phyloP scores from a whole-genome alignment of 2,329 filamentous ascomycete genomes.

The Pestalotiopsis sp. region DNA sequence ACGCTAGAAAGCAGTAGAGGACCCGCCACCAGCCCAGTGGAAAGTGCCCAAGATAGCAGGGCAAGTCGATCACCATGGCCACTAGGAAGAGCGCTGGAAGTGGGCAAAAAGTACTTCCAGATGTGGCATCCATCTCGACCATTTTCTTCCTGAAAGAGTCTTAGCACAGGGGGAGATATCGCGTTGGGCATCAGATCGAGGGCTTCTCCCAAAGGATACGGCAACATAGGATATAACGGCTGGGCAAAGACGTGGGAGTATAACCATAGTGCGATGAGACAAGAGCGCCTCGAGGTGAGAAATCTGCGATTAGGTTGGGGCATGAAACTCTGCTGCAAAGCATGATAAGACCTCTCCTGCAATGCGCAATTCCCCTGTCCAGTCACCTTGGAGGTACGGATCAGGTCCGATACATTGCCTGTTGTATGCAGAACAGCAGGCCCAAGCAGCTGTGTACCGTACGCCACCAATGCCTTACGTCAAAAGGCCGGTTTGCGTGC shows the following conservation, averaged over 20 bases:
- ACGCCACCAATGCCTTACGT: neutral
- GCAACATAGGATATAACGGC: neutral
- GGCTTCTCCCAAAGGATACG: neutral
- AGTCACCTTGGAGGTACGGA: neutral
- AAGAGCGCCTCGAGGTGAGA: neutral
- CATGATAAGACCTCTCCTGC: neutral
- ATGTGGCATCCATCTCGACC: neutral
- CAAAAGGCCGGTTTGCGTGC: neutral
- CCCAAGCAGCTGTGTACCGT: neutral
- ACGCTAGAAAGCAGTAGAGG: neutral
- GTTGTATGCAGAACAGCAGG: neutral
- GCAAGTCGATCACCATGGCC: neutral
- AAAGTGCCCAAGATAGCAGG: neutral
- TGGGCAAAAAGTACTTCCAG: neutral
- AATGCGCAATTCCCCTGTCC: neutral
- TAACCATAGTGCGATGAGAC: neutral
- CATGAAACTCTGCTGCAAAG: neutral
- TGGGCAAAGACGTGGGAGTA: neutral
- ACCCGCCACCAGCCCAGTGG: neutral
- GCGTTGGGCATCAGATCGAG: neutral
- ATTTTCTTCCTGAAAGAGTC: neutral
- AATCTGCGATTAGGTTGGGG: neutral
- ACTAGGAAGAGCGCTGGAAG: neutral
- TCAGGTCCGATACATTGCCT: neutral
- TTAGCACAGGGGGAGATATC: neutral